Evolutionary conservation across 129 eudicot genomes (phyloP).

Genomic region (Glebionis coronaria): DNA sequence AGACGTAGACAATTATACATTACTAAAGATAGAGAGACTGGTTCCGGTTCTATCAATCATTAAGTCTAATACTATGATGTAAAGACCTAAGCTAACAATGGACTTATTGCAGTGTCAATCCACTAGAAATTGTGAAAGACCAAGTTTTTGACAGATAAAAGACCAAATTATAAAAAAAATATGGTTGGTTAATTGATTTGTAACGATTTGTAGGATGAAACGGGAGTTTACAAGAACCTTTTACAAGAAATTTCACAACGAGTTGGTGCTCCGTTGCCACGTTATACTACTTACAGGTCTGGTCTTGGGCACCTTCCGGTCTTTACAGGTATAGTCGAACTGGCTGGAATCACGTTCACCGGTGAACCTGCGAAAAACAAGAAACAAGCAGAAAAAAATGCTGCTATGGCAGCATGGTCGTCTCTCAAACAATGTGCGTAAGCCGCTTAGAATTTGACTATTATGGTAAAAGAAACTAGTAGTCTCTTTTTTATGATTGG

Average conservation of each 20-base stretch:
- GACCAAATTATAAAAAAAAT: too few species aligned
- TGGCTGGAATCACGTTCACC: conserved; percentile 64
- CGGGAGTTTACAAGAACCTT: conserved; percentile 84
- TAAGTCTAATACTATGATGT: too few species aligned
- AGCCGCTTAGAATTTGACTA: neutral
- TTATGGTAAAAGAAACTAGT: neutral
- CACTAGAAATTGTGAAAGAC: too few species aligned
- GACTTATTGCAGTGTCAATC: too few species aligned
- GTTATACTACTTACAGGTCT: conserved; percentile 64
- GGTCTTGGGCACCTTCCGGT: conserved; percentile 79
- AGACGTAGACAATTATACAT: too few species aligned
- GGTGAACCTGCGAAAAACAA: conserved; percentile 81
- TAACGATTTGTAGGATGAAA: conserved; percentile 58
- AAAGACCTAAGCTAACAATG: too few species aligned
- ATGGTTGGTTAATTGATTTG: neutral
- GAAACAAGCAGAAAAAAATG: conserved; percentile 84
- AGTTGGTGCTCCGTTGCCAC: conserved; percentile 79
- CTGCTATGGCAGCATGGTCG: conserved; percentile 84
- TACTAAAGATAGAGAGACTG: too few species aligned
- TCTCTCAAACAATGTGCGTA: conserved; percentile 64
- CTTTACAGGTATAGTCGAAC: conserved; percentile 63
- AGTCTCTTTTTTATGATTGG: neutral
- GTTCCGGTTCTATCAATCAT: too few species aligned
- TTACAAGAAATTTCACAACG: conserved; percentile 79
- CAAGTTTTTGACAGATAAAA: too few species aligned